Evolutionary conservation across 2,329 filamentous ascomycete genomes (phyloP).

Genomic region (Xylariomycetidae sp.): DNA sequence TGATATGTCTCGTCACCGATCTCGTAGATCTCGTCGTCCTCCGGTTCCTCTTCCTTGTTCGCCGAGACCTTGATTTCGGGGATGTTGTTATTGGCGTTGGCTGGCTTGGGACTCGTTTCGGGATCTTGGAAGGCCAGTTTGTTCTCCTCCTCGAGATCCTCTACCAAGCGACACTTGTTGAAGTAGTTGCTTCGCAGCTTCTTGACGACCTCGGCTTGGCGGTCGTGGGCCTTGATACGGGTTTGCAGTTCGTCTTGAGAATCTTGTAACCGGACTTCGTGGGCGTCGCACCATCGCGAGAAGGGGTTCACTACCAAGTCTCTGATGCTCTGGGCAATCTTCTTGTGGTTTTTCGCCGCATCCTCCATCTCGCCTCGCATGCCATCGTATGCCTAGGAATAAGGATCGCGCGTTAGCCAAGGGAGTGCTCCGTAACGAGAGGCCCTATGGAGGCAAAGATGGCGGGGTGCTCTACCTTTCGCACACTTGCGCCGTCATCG

Average conservation of each 20-base stretch:
- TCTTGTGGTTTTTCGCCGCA: constrained; percentile 81
- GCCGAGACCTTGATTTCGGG: constrained; percentile 86
- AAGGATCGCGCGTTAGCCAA: constrained; percentile 15
- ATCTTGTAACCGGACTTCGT: constrained; percentile 83
- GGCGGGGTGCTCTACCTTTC: constrained; percentile 65
- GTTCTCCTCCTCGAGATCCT: constrained; percentile 97
- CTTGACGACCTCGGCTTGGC: constrained; percentile 82
- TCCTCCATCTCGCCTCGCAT: constrained; percentile 90
- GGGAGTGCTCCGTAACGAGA: constrained; percentile 1
- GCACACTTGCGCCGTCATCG: constrained; percentile 92
- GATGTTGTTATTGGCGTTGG: constrained; percentile 51
- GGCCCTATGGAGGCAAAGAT: constrained; percentile 3
- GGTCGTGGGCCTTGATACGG: constrained; percentile 88
- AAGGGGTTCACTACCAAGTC: constrained; percentile 95
- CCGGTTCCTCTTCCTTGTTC: constrained; percentile 54
- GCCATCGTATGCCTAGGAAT: constrained; percentile 77
- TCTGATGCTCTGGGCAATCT: constrained; percentile 93
- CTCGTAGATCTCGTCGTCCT: constrained; percentile 77
- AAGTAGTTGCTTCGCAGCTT: constrained; percentile 96
- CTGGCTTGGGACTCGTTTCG: constrained; percentile 55
- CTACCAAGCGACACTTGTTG: constrained; percentile 95
- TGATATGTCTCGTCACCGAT: constrained; percentile 85
- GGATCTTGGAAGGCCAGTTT: constrained; percentile 95
- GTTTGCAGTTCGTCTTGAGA: constrained; percentile 91
- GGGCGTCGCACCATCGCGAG: constrained; percentile 90